Base-by-base conservation (phyloP, 495 filamentous ascomycete genomes). In the Penicillium argentinense region DNA sequence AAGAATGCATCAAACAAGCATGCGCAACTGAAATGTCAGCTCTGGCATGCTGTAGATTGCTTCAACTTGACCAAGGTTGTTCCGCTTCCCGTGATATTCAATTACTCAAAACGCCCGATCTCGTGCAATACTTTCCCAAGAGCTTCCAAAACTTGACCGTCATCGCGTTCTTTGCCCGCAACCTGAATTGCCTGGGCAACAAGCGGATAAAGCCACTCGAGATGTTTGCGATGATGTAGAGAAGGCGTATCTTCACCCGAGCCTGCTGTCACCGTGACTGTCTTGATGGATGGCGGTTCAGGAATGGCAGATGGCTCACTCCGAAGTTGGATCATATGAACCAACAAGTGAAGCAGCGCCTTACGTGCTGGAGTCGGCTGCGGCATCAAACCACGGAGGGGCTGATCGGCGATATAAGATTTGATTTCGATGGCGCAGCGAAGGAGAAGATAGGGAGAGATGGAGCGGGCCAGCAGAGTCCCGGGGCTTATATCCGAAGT, bases 321-420 rank as follows among this genome's bases (percentile, higher is more conserved):
- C 25, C 78, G 71, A 32, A 97, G 68, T 17, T 74, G 69, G 4
- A 85, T 76, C 42, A 95, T 68, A 9, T 74, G 67, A 14, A 71
- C 65, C 9, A 97, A 68, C 21, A 93, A 74, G 46, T 89, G 83
- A 1, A 87, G 62, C 38, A 98, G 67, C 54, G 93, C 91, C 53
- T 78, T 81, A 29, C 89, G 81, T 55, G 96, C 88, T 0, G 81
- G 81, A 11, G 85, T 76, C 4, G 93, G 93, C 63, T 95, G 89
- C 23, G 93, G 93, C 85, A 93, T 91, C n/a, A 83, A 73, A 0
- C 93, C 95, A 12, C 93, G 77, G 9, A 98, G 73, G 12, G 93
- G 93, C 57, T 97, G 93, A 64, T 98, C 93, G 4, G 90, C 86
- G 34, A 92, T 85, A 57, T 95, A 97, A 3, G 83, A 73, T 39